Base-by-base conservation (phyloP, 2,329 filamentous ascomycete species). In the Paecilomyces dactylethromorphus region DNA sequence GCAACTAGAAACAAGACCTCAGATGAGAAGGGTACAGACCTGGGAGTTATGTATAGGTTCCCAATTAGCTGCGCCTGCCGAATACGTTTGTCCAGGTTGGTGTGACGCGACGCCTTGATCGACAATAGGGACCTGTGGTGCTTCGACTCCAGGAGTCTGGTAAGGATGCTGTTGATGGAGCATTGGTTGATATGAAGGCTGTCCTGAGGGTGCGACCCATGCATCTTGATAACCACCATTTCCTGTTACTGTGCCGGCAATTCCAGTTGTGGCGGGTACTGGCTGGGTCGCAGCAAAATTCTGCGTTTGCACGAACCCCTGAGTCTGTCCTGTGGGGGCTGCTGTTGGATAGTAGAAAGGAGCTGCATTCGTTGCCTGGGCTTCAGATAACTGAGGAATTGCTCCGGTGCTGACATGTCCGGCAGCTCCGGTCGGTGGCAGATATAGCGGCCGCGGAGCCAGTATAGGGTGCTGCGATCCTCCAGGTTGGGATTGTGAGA, bases 381-480 rank as follows among this genome's bases (percentile, higher is more conserved):
- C 15, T 3, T 49, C 57, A 13, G 32, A 50, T 13, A 57, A 26
- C 12, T 54, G 53, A 32, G 50, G 29, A 11, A 32, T 31, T 33
- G 3, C 21, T 3, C 50, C 26, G 3, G 21, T 6, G 24, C 24
- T 29, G 22, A 52, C 11, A 13, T 18, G n/a, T 45, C 50, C 31
- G 10, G 35, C 10, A 32, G 53, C 21, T 13, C 58, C 53, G 33
- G 56, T 55, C 39, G 62, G 51, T 3, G 62, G 49, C 12, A 59
- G 52, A 55, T 64, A 56, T 32, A 65, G 56, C 15, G 70, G 65
- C n/a, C 66, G 66, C 11, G 72, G 72, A 10, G 72, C 72, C n/a
- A 74, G 58, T 56, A 71, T 63, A 3, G 71, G 72, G 59, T 69
- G 69, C 56, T 70, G 70, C 29, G 69, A 65, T n/a, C 68, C 68